These are phyloP conservation scores for Hypoxylon cercidicola DNA, from an alignment of 495 filamentous ascomycete genomes.

Conservation along the genomic window DNA sequence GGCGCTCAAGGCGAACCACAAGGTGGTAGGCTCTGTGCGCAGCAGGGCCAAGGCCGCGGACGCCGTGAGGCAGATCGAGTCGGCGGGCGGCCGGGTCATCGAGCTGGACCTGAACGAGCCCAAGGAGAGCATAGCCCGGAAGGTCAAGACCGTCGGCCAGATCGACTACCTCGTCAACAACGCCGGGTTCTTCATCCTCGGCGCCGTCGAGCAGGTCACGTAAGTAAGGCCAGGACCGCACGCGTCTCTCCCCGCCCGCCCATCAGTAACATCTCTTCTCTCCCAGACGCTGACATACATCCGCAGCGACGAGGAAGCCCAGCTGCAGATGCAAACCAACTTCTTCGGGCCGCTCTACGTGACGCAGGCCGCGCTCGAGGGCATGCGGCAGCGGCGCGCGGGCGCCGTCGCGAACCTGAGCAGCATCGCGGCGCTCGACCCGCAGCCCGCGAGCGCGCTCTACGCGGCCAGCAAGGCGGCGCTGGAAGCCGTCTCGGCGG, in stretches of 20 bases:
- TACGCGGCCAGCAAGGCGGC: conserved; percentile 60
- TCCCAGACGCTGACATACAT: neutral
- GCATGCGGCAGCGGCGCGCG: conserved; percentile 56
- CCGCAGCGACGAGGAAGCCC: conserved; percentile 51
- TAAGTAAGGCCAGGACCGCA: conserved; percentile 13
- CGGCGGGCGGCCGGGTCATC: conserved; percentile 42
- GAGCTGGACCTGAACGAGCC: conserved; percentile 56
- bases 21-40: conserved; percentile 59
- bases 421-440: conserved; percentile 56
- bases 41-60: conserved; percentile 40
- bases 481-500: conserved; percentile 48
- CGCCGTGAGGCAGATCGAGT: conserved; percentile 33
- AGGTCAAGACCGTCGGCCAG: conserved; percentile 50
- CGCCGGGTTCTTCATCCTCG: conserved; percentile 56
- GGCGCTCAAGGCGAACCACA: conserved; percentile 55
- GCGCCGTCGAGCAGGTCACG: conserved; percentile 55
- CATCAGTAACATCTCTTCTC: neutral
- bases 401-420: conserved; percentile 62
- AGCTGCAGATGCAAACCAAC: conserved; percentile 58
- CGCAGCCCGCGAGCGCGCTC: conserved; percentile 46
- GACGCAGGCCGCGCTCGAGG: conserved; percentile 56
- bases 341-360: conserved; percentile 61
- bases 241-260: neutral
- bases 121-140: conserved; percentile 48
- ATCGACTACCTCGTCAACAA: conserved; percentile 65